These are phyloP conservation scores for Paecilomyces sp. DNA, from an alignment of 2,329 filamentous ascomycete genomes.

Conservation along the genomic window DNA sequence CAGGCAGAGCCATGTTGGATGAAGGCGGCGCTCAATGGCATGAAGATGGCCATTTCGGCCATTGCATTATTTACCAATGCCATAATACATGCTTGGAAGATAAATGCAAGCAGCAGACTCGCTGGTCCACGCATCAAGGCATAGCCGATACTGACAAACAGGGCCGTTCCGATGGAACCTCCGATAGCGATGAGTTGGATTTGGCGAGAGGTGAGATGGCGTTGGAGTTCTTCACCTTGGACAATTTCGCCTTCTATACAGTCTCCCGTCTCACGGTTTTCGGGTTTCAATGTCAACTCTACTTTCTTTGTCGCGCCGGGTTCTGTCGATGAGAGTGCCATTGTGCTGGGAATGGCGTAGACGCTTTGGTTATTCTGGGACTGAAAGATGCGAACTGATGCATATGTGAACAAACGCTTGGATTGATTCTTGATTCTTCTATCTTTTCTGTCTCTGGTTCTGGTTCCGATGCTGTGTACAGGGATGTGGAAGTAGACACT, in stretches of 20 bases:
- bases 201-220: not conserved
- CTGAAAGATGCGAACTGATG: not conserved
- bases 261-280: not conserved
- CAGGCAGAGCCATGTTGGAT: slow-evolving; percentile 36
- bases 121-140: not conserved
- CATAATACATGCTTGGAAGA: not conserved
- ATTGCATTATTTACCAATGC: not conserved
- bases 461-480: not conserved
- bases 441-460: not conserved
- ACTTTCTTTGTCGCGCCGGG: not conserved
- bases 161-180: not conserved
- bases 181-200: not conserved
- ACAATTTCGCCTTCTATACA: not conserved
- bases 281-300: not conserved
- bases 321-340: not conserved
- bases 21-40: slow-evolving; percentile 35
- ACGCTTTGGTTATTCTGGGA: not conserved
- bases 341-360: not conserved
- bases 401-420: not conserved
- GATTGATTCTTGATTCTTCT: not conserved
- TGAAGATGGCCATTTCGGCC: slow-evolving; percentile 40
- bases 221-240: not conserved
- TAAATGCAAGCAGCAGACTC: not conserved
- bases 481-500: not conserved
- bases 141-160: not conserved